Conservation (phyloP, 345 rosid genomes). For the Rhodomyrtus tomentosa region DNA sequence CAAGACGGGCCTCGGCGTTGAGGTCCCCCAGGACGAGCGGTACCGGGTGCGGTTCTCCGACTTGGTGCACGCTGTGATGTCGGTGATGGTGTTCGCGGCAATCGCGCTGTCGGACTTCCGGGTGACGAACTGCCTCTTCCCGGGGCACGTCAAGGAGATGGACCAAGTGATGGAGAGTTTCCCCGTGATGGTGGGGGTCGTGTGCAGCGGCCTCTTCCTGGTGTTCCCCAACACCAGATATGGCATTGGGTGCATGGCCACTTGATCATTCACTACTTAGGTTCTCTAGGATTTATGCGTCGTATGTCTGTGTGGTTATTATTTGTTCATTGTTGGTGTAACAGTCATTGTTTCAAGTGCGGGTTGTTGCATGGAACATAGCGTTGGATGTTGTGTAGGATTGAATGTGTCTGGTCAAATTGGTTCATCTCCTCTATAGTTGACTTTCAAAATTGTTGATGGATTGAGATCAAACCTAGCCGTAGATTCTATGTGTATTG, state of each 20-base stretch:
- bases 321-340: neutral
- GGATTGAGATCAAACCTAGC: too few species aligned
- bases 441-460: neutral
- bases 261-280: neutral
- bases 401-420: neutral
- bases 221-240: constrained; percentile 35
- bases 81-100: constrained; percentile 29
- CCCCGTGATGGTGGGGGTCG: constrained; percentile 32
- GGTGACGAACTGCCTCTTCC: constrained; percentile 27
- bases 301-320: neutral
- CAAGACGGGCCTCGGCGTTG: constrained; percentile 24
- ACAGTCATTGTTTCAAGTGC: neutral
- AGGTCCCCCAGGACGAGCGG: constrained; percentile 23
- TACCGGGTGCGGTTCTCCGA: constrained; percentile 19
- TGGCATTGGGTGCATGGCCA: constrained; percentile 27
- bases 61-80: constrained; percentile 37
- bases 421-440: neutral
- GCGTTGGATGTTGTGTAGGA: neutral
- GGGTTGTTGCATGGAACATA: neutral
- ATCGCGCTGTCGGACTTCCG: constrained; percentile 27
- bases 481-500: too few species aligned
- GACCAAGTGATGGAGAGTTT: constrained; percentile 43
- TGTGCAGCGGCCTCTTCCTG: constrained; percentile 25
- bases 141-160: constrained; percentile 33
- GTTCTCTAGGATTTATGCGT: neutral